Evolutionary conservation across 768 basidiomycete genomes (phyloP).

Genomic region (Auriscalpium orientale): DNA sequence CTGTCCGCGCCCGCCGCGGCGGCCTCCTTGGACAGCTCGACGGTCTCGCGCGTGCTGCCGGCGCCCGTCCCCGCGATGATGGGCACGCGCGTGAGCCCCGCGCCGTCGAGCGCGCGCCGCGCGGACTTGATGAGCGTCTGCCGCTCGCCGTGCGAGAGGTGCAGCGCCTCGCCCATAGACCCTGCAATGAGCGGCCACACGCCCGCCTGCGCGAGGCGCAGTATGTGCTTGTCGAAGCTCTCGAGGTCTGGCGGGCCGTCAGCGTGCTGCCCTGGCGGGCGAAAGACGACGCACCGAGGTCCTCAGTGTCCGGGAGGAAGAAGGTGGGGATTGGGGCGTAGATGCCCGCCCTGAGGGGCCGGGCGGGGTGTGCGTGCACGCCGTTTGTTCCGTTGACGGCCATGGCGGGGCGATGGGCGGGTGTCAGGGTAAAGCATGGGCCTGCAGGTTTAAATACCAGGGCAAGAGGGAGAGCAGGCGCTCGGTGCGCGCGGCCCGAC

Average conservation of each 20-base stretch:
- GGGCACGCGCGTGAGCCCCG: conserved; percentile 50
- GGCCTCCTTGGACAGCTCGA: conserved; percentile 68
- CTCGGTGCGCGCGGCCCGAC: background rate
- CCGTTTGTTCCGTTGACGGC: conserved; percentile 26
- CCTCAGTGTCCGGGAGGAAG: conserved; percentile 68
- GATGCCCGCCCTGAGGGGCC: conserved; percentile 66
- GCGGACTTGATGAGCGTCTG: conserved; percentile 54
- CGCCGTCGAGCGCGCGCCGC: conserved; percentile 63
- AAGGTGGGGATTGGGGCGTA: conserved; percentile 86
- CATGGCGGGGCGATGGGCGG: conserved; percentile 27
- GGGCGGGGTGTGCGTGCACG: conserved; percentile 23
- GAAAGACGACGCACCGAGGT: conserved; percentile 55
- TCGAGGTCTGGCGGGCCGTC: conserved; percentile 43
- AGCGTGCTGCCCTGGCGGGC: conserved; percentile 13
- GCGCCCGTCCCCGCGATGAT: conserved; percentile 80
- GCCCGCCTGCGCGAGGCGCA: conserved; percentile 55
- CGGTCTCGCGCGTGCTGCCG: conserved; percentile 76
- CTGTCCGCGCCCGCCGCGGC: conserved; percentile 83
- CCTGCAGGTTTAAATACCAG: background rate
- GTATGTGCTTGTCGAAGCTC: conserved; percentile 61
- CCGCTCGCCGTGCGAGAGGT: conserved; percentile 64
- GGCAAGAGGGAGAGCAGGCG: background rate
- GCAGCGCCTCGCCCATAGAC: conserved; percentile 82
- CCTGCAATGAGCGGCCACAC: conserved; percentile 69
- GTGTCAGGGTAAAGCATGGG: background rate